phyloP scores from a whole-genome alignment of 2,329 filamentous ascomycete genomes.

The Meredithiella fracta region DNA sequence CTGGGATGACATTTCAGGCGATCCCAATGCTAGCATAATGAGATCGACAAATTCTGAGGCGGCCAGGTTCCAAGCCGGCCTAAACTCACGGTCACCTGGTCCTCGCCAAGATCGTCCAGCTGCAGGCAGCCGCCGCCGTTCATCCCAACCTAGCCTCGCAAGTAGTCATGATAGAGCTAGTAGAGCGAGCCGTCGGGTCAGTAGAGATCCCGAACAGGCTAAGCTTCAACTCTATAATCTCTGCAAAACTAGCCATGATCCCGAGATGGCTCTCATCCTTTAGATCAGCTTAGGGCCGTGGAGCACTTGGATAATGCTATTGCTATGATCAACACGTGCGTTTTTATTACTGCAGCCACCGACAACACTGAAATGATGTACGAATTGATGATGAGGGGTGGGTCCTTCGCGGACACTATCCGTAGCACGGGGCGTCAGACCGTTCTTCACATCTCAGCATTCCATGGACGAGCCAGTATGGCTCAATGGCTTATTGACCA shows the following conservation, averaged over 20 bases:
- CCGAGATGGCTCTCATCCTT: constrained; percentile 12
- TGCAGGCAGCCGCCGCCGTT: background rate
- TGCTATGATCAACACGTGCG: background rate
- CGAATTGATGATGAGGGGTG: background rate
- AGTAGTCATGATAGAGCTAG: constrained; percentile 4
- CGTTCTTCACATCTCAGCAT: constrained; percentile 10
- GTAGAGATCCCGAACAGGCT: background rate
- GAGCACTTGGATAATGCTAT: background rate
- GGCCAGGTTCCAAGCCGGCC: background rate
- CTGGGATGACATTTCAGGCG: background rate
- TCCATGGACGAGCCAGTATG: constrained; percentile 1
- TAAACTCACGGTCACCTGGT: background rate
- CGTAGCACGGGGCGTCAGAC: constrained; percentile 6
- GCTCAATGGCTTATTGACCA: constrained; percentile 5
- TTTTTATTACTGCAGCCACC: constrained; percentile 6
- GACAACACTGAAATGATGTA: constrained; percentile 12
- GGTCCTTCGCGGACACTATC: background rate
- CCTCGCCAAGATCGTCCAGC: background rate
- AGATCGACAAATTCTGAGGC: background rate
- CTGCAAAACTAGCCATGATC: constrained; percentile 14
- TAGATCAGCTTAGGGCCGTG: background rate
- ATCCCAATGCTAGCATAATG: background rate
- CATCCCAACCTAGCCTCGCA: background rate
- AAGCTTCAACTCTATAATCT: constrained; percentile 11
- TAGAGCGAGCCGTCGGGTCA: constrained; percentile 5